Evolutionary conservation across 306 rosid genomes (phyloP).

Genomic region (Malus fusca): DNA sequence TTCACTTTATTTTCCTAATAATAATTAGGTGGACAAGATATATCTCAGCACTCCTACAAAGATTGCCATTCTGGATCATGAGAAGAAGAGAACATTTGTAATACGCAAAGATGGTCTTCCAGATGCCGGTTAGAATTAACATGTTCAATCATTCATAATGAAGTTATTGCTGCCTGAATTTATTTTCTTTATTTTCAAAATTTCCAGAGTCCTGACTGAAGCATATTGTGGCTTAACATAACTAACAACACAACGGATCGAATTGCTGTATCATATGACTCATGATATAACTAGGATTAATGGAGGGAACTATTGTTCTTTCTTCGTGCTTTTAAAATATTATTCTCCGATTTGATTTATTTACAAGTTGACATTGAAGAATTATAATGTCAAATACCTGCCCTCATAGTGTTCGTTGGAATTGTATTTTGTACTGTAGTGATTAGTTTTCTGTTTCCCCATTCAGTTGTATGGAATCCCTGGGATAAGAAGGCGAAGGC

Average conservation of each 20-base stretch:
- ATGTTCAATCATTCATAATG: slow-evolving; percentile 2
- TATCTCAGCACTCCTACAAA: slow-evolving; percentile 91
- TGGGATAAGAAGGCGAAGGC: slow-evolving; percentile 99
- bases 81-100: slow-evolving; percentile 89
- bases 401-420: background rate
- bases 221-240: background rate
- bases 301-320: background rate
- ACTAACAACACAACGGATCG: background rate
- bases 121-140: slow-evolving; percentile 78
- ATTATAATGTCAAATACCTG: slow-evolving; percentile 1
- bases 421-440: background rate
- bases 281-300: background rate
- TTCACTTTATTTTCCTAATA: background rate
- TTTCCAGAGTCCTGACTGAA: background rate
- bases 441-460: background rate
- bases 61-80: slow-evolving; percentile 96
- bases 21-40: slow-evolving; percentile 77
- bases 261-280: background rate
- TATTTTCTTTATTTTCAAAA: no score
- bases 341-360: background rate
- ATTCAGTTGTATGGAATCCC: slow-evolving; percentile 96
- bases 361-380: background rate
- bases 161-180: background rate
- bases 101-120: slow-evolving; percentile 97
- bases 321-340: background rate